Percentiles rank a stretch among this genome's conserved stretches.
phyloP scores from a whole-genome alignment of 352 stramenopile species.

The Globisporangium rhizosaccharum region DNA sequence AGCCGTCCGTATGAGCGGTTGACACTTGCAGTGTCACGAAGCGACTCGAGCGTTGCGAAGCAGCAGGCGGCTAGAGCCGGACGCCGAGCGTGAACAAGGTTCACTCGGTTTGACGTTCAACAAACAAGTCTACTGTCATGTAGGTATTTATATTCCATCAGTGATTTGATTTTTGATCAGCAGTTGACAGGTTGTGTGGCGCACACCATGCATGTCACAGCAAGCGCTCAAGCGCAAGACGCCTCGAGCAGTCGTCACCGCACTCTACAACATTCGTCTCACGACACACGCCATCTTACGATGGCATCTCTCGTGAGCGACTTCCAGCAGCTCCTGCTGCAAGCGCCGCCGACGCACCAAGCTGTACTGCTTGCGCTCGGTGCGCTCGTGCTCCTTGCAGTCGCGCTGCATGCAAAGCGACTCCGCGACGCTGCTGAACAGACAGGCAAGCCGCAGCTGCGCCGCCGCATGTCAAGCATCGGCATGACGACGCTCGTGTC shows the following conservation, averaged over 20 bases:
- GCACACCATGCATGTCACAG: too few relatives aligned
- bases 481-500: slow-evolving; percentile 65
- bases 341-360: slow-evolving; percentile 13
- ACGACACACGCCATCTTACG: background rate
- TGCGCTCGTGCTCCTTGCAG: slow-evolving; percentile 12
- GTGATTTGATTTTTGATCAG: too few relatives aligned
- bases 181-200: too few relatives aligned
- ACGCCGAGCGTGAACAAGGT: background rate
- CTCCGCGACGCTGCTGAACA: background rate
- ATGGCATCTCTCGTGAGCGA: slow-evolving; percentile 4
- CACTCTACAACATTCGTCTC: background rate
- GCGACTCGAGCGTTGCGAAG: background rate
- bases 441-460: slow-evolving; percentile 24
- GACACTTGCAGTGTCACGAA: background rate
- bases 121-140: too few relatives aligned
- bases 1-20: background rate
- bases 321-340: slow-evolving; percentile 11
- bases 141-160: too few relatives aligned
- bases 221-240: too few relatives aligned
- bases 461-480: slow-evolving; percentile 64
- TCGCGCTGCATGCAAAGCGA: slow-evolving; percentile 11
- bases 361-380: slow-evolving; percentile 15
- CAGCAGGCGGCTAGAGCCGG: background rate
- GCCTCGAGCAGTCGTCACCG: background rate
- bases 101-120: too few relatives aligned